Evolutionary conservation across 306 rosid species (phyloP), one percentile per base, ranked within the genome.

Genomic region (Spatholobus suberectus): DNA sequence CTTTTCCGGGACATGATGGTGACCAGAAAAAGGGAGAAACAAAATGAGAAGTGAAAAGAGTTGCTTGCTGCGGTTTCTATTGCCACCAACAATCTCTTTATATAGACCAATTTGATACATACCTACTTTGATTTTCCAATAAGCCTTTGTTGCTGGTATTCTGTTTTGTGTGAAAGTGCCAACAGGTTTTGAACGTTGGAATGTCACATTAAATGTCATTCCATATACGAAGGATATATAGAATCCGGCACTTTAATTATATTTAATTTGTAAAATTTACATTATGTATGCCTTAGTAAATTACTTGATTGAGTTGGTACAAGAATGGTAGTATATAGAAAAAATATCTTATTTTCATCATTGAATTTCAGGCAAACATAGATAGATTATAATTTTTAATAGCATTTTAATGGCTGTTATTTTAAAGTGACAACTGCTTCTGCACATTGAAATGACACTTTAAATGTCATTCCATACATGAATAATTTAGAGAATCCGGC

Each of bases 1-100:
- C 63, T 87, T 35, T 71, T 86, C 32, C 85, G 73, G 0, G 84
- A 68, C 89, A 79, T 86, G 63, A 11, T 5, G 23, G 2, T 70
- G 38, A 55, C 20, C 3, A 15, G 5, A 7, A 12, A 74, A 20
- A 2, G 2, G 26, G 3, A 24, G 15, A 1, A 43, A 6, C 5
- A 46, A 10, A 58, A 0, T 35, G 67, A 59, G 37, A 59, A 59
- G n/a, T 11, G 62, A 7, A 5, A 51, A 38, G 54, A n/a, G 32
- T 41, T 18, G 8, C 5, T 10, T n/a, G n/a, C n/a, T 68, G 67
- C 34, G 83, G 29, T 9, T 67, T 67, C 23, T 17, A n/a, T 1
- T 37, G 12, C 27, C 15, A 17, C 70, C 29, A 61, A 15, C 20
- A 18, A 1, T 62, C 5, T 24, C 10, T 26, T 55, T 81, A 49